Evolutionary conservation across 2,329 filamentous ascomycete genomes (phyloP), one percentile per base, ranked within the genome.

Genomic region (Neoarthrinium moseri): DNA sequence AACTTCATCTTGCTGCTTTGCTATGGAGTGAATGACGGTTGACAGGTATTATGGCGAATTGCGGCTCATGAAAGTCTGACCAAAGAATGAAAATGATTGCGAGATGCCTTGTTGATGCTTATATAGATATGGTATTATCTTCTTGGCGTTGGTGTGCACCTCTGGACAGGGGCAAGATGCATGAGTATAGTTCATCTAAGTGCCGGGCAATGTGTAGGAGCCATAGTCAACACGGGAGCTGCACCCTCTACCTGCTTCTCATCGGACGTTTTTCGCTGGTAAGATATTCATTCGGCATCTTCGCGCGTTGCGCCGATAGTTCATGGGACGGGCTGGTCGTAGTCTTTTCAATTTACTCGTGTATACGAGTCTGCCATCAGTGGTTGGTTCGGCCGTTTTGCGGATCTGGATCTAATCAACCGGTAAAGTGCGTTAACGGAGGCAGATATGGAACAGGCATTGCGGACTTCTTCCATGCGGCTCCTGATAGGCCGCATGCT

Each of bases 1-100:
- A 67, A 55, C 62, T 68, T 70, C 68, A 71, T 71, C 43, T 48
- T 59, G 55, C n/a, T n/a, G n/a, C n/a, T n/a, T n/a, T n/a, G n/a
- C n/a, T n/a, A n/a, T n/a, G n/a, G n/a, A n/a, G n/a, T n/a, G n/a
- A n/a, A n/a, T n/a, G n/a, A 42, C 43, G 8, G 11, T 35, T 35
- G 17, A 15, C 17, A 13, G 15, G 11, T 8, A 18, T 10, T 35
- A 35, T 12, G 17, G 15, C 7, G 15, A 7, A 35, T 10, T 35
- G 10, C 8, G 8, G 32, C 15, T 35, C 8, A 35, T 12, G 32
- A n/a, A n/a, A n/a, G n/a, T n/a, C n/a, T n/a, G 11, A 10, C 10
- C 17, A 12, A 17, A 35, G 7, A 11, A 13, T 8, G 32, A 35
- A 12, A 10, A 17, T 10, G 11, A 35, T 18, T 7, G 11, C 8